phyloP scores from a whole-genome alignment of 2,329 filamentous ascomycete species.

The Penicillium sp. region DNA sequence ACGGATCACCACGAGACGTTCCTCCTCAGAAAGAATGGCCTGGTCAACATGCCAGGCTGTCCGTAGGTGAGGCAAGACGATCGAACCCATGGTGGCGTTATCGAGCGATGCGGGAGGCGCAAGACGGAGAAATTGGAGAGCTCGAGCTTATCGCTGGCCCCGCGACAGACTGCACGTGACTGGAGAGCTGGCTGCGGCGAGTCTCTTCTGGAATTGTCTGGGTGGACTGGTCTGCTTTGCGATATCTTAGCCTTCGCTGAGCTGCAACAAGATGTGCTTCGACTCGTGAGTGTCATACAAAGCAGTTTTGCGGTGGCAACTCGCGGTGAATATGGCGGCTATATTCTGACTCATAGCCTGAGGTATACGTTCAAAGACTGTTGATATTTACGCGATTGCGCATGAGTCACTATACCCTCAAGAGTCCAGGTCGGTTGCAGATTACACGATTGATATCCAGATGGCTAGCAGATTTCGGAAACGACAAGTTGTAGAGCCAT shows the following conservation, averaged over 20 bases:
- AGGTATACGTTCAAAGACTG: background rate
- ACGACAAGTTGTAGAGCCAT: no score
- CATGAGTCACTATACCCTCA: no score
- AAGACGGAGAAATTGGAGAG: background rate
- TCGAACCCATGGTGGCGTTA: constrained; percentile 63
- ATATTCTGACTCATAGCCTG: background rate
- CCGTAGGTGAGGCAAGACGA: constrained; percentile 83
- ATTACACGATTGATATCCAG: no score
- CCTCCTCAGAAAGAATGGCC: constrained; percentile 84
- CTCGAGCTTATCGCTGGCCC: constrained; percentile 19
- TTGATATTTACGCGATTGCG: no score
- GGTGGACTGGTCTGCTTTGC: background rate
- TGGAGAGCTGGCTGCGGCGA: background rate
- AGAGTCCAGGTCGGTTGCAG: no score
- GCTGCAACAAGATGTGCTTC: background rate
- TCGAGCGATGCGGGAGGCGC: background rate
- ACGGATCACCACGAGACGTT: constrained; percentile 76
- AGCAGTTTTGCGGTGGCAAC: background rate
- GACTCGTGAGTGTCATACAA: no score
- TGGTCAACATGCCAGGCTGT: constrained; percentile 99
- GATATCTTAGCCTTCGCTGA: background rate
- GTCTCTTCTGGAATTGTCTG: background rate
- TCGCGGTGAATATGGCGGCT: background rate
- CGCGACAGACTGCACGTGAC: constrained; percentile 15
- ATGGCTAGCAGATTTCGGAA: no score